Conservation (phyloP, 768 basidiomycete genomes). For the Mycena amicta region DNA sequence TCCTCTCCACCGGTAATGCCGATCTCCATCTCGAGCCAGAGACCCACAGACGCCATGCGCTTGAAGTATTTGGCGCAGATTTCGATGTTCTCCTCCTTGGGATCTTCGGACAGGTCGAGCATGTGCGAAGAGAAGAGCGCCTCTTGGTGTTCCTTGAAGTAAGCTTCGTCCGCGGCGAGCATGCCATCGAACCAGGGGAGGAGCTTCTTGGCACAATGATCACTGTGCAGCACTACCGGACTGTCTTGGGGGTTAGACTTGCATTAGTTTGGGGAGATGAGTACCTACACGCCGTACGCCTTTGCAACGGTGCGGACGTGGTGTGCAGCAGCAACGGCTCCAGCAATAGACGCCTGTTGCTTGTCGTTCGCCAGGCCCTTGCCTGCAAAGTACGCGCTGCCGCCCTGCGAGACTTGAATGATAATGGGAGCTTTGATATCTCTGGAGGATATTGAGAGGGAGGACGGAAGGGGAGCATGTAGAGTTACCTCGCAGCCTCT, state of each 20-base stretch:
- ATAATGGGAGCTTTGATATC: conserved; percentile 98
- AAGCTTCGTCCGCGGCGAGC: conserved; percentile 93
- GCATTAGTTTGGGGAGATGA: neutral
- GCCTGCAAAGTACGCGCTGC: conserved; percentile 93
- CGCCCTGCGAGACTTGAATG: conserved; percentile 96
- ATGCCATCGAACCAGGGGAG: conserved; percentile 99
- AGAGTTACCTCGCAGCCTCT: conserved; percentile 84
- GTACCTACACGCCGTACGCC: conserved; percentile 86
- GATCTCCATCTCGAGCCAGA: conserved; percentile 99
- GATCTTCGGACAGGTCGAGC: conserved; percentile 94
- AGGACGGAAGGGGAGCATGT: conserved; percentile 4
- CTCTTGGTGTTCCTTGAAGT: conserved; percentile 87
- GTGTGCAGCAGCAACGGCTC: conserved; percentile 89
- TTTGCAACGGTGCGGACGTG: conserved; percentile 89
- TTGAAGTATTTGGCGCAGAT: conserved; percentile 93
- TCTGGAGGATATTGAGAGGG: conserved; percentile 40
- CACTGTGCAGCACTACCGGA: conserved; percentile 96
- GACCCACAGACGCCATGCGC: conserved; percentile 87
- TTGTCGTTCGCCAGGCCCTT: conserved; percentile 95
- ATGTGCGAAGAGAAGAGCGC: conserved; percentile 96
- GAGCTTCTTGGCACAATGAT: conserved; percentile 98
- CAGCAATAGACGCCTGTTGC: conserved; percentile 93
- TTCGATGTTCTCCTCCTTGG: conserved; percentile 92
- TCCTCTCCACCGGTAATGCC: conserved; percentile 99
- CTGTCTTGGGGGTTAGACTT: conserved; percentile 38